phyloP scores from a whole-genome alignment of 306 rosid species.

The Styphnolobium japonicum region DNA sequence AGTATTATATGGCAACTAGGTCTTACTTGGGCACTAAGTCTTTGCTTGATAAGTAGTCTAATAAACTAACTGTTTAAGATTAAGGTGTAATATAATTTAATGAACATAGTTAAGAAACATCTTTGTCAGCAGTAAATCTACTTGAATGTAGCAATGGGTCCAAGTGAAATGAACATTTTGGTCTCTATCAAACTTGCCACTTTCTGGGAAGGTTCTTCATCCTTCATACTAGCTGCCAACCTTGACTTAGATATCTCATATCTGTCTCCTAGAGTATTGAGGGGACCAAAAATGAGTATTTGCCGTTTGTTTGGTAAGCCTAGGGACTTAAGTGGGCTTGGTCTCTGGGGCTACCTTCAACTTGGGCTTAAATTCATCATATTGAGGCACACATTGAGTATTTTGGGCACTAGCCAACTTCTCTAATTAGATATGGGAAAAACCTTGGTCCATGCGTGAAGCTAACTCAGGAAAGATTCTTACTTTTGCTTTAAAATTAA shows the following conservation, averaged over 20 bases:
- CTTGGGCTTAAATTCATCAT: background rate
- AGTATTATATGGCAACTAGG: background rate
- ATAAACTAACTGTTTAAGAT: background rate
- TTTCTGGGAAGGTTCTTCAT: constrained; percentile 47
- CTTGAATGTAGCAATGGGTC: constrained; percentile 25
- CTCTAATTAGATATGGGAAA: background rate
- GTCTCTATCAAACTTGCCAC: background rate
- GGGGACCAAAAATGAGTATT: background rate
- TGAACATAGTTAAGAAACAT: background rate
- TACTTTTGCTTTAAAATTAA: background rate
- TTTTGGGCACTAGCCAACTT: background rate
- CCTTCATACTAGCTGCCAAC: constrained; percentile 23
- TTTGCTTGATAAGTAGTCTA: background rate
- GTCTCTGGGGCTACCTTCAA: background rate
- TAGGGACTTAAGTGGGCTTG: background rate
- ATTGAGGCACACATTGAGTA: background rate
- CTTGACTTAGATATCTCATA: too few relatives aligned
- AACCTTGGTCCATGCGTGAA: background rate
- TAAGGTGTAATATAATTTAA: background rate
- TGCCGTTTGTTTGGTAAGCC: background rate
- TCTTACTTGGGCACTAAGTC: constrained; percentile 25
- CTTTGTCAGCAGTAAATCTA: constrained; percentile 3
- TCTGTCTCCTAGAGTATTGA: background rate
- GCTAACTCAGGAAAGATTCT: background rate
- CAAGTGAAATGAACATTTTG: constrained; percentile 55